Evolutionary conservation across 2,329 filamentous ascomycete genomes (phyloP).

Genomic region (Trichoderma polysporum): DNA sequence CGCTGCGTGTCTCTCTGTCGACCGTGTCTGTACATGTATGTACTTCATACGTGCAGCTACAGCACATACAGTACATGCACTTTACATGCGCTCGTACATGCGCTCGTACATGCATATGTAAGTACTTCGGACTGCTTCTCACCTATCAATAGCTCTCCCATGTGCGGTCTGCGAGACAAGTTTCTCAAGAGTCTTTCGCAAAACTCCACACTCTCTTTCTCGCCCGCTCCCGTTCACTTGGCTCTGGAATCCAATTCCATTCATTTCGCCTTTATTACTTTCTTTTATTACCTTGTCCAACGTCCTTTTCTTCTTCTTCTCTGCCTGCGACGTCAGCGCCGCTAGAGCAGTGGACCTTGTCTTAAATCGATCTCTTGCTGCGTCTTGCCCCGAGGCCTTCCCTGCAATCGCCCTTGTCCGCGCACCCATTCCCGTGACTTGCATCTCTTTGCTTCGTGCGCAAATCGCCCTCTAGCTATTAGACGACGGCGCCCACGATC

Average conservation of each 20-base stretch:
- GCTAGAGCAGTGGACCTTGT: constrained; percentile 17
- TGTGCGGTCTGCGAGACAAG: not conserved
- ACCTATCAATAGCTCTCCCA: not conserved
- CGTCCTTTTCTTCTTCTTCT: not conserved
- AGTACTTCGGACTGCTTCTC: not conserved
- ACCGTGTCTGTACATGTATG: not conserved
- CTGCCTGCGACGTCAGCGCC: constrained; percentile 11
- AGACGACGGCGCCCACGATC: constrained; percentile 1
- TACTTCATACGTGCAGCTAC: not conserved
- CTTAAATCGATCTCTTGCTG: constrained; percentile 18
- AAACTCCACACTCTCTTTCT: not conserved
- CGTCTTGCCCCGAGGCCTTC: not conserved
- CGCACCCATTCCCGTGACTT: constrained; percentile 13
- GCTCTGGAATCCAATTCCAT: not conserved
- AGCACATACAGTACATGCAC: not conserved
- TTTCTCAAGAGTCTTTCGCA: not conserved
- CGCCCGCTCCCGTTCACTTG: too few species aligned
- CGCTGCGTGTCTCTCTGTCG: not conserved
- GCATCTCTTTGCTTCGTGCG: constrained; percentile 4
- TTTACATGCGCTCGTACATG: not conserved
- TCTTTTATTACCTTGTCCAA: not conserved
- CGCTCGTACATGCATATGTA: constrained; percentile 8
- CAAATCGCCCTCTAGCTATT: not conserved
- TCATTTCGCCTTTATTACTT: not conserved
- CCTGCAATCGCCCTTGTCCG: constrained; percentile 22